Evolutionary conservation across 2,329 filamentous ascomycete species (phyloP), one percentile per base, ranked within the genome.

Genomic region (Sarocladiaceae sp.): DNA sequence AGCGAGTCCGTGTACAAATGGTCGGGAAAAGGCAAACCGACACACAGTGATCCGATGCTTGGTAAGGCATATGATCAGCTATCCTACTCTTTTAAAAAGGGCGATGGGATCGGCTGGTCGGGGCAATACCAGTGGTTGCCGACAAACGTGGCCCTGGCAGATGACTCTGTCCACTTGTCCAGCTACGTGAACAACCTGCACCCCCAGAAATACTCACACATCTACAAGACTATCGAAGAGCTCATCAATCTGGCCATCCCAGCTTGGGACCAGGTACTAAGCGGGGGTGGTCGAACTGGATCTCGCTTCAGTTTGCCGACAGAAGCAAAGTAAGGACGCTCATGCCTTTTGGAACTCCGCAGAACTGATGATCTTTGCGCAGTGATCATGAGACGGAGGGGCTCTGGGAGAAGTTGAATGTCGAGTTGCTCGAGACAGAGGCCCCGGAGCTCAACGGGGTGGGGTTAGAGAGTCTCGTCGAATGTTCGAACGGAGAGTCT

Each of bases 151-250:
- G 60, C 31, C 60, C 67, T 76, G 6, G 70, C 65, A 7, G 52
- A 54, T 1, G 58, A 58, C 9, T 55, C 49, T 1, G 58, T 64
- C 11, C 55, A 55, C 4, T 64, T 73, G 19, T 59, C 61, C 1
- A 69, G 65, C 48, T 73, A 73, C 45, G 62, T 73, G 48, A 73
- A 73, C 48, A 69, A 69, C 43, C 53, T 73, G 0, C 66, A 73
- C 44, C 69, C 70, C 15, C 45, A 13, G 1, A 53, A 55, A 32
- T 46, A 58, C 6, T 3, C 3, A 0, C 48, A 53, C 0, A 50
- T 68, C 0, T 70, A 70, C 37, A 3, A n/a, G 0, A 51, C 61
- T 1, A 50, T 70, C 2, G 66, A 69, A 43, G 46, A 59, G 23
- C 52, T 69, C 2, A 52, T 69, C 4, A 54, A 59, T 2, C 52